Evolutionary conservation across 352 stramenopile species (phyloP).

Genomic region (Globisporangium yorkense): DNA sequence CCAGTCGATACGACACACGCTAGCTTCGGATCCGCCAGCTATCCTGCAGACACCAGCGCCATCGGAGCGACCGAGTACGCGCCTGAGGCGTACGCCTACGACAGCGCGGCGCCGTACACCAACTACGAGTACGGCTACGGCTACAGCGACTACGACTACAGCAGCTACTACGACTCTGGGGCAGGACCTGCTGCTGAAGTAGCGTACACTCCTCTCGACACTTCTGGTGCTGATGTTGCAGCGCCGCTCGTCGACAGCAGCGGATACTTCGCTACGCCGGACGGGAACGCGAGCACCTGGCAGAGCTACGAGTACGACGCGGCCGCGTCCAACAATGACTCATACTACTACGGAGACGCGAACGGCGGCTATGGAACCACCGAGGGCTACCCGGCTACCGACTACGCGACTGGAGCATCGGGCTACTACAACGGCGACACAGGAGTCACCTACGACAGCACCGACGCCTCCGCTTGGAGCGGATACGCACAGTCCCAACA

Average conservation of each 20-base stretch:
- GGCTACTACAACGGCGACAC: background rate
- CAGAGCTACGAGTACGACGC: constrained; percentile 19
- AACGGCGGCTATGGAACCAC: background rate
- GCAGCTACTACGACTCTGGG: constrained; percentile 5
- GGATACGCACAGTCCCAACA: background rate
- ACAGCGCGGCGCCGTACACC: constrained; percentile 8
- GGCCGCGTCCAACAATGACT: background rate
- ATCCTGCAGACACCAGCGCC: background rate
- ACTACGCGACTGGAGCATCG: background rate
- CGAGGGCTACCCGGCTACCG: background rate
- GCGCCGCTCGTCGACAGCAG: constrained; percentile 20
- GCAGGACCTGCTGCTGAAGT: background rate
- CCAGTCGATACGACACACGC: background rate
- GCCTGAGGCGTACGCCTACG: constrained; percentile 10
- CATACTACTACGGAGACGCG: background rate
- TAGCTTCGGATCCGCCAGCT: background rate
- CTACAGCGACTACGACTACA: constrained; percentile 10
- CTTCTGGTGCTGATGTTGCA: background rate
- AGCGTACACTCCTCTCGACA: background rate
- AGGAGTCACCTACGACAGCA: background rate
- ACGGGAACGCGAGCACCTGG: constrained; percentile 27
- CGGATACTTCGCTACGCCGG: constrained; percentile 24
- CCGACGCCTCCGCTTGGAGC: background rate
- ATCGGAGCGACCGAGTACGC: constrained; percentile 13
- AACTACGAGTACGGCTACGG: constrained; percentile 23